Evolutionary conservation across 768 basidiomycete species (phyloP).

Genomic region (Ramaria rubella): DNA sequence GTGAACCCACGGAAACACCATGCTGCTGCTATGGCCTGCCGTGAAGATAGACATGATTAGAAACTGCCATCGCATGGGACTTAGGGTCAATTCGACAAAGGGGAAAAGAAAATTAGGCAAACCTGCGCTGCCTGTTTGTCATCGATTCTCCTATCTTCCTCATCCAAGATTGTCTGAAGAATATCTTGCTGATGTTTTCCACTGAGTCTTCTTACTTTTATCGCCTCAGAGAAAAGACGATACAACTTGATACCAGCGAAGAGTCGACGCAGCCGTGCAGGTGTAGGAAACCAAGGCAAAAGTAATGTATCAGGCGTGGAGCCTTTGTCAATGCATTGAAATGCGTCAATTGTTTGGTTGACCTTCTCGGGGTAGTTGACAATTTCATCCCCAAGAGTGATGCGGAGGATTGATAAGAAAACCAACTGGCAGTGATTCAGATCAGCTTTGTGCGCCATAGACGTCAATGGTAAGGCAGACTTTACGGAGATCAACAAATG

Average conservation of each 20-base stretch:
- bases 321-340: neutral
- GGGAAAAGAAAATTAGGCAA: neutral
- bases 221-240: neutral
- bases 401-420: neutral
- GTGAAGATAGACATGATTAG: conserved; percentile 1
- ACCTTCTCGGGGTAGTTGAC: neutral
- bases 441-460: neutral
- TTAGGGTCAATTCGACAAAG: neutral
- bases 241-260: neutral
- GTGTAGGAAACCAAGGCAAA: neutral
- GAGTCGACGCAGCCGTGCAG: neutral
- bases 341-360: neutral
- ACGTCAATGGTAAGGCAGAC: neutral
- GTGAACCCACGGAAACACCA: neutral
- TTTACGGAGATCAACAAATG: neutral
- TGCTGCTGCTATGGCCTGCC: neutral
- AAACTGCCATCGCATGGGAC: neutral
- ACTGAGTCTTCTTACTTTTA: neutral
- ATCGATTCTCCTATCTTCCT: neutral
- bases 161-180: conserved; percentile 1
- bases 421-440: neutral
- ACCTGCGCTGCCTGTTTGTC: neutral
- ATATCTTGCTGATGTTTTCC: neutral
- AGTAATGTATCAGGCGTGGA: neutral
- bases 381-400: neutral